phyloP scores from a whole-genome alignment of 768 basidiomycete genomes.

The Leccinum sublutescens region DNA sequence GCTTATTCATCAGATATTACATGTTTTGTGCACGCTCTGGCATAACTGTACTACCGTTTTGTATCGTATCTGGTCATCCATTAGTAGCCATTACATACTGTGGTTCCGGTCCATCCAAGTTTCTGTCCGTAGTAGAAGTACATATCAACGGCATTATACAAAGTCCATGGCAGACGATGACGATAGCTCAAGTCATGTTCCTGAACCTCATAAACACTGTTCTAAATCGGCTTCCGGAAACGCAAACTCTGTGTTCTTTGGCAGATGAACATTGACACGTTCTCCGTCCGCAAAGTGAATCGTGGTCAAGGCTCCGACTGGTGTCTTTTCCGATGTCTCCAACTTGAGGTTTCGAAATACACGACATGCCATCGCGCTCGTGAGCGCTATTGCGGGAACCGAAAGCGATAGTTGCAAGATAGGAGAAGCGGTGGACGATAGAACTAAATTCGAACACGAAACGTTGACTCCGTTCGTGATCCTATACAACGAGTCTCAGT shows the following conservation, averaged over 20 bases:
- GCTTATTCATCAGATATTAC: neutral
- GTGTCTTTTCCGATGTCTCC: conserved; percentile 8
- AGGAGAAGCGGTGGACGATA: conserved; percentile 19
- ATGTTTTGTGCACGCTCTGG: neutral
- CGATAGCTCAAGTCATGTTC: neutral
- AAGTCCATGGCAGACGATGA: conserved; percentile 1
- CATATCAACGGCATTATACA: neutral
- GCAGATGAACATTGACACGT: neutral
- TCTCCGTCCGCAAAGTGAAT: conserved; percentile 16
- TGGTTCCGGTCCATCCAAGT: neutral
- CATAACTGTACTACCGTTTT: conserved; percentile 13
- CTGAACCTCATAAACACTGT: neutral
- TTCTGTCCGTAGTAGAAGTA: neutral
- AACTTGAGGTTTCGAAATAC: conserved; percentile 36
- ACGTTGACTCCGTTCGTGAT: conserved; percentile 35
- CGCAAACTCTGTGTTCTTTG: neutral
- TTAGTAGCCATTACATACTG: neutral
- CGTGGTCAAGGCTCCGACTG: conserved; percentile 14
- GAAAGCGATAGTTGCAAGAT: conserved; percentile 25
- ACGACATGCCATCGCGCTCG: conserved; percentile 33
- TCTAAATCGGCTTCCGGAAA: neutral
- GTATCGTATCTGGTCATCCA: conserved; percentile 10
- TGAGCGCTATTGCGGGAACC: conserved; percentile 31
- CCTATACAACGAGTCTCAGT: conserved; percentile 16
- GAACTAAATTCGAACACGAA: conserved; percentile 20